phyloP scores from a whole-genome alignment of 352 stramenopile genomes.

The Pythium angustatum region DNA sequence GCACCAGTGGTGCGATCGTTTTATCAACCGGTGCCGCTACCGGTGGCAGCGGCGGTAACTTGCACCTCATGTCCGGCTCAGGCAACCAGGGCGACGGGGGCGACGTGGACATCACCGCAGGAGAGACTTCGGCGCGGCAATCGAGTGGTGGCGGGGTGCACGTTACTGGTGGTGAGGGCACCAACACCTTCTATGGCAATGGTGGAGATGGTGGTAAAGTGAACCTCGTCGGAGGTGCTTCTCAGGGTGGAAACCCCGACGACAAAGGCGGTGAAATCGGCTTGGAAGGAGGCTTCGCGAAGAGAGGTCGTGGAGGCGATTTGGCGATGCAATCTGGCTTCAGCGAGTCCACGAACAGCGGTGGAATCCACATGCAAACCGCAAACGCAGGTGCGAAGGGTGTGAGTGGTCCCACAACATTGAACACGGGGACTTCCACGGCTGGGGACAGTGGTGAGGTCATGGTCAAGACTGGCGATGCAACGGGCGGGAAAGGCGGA shows the following conservation, averaged over 20 bases:
- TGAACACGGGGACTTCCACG: slow-evolving; percentile 63
- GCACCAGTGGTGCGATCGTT: slow-evolving; percentile 54
- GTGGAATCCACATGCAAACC: slow-evolving; percentile 48
- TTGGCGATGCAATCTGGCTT: slow-evolving; percentile 53
- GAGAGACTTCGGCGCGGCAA: slow-evolving; percentile 45
- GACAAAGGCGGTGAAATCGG: slow-evolving; percentile 75
- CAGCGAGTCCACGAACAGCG: slow-evolving; percentile 55
- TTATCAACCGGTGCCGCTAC: slow-evolving; percentile 54
- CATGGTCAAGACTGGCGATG: slow-evolving; percentile 52
- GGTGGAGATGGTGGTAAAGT: slow-evolving; percentile 89
- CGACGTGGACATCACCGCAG: slow-evolving; percentile 68
- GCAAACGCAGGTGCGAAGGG: slow-evolving; percentile 61
- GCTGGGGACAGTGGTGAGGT: slow-evolving; percentile 67
- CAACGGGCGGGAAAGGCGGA: slow-evolving; percentile 55
- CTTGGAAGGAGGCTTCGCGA: slow-evolving; percentile 72
- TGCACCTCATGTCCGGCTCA: slow-evolving; percentile 51
- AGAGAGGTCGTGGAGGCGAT: slow-evolving; percentile 54
- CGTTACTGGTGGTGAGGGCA: slow-evolving; percentile 63
- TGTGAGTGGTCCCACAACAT: slow-evolving; percentile 43
- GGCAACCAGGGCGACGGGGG: slow-evolving; percentile 60
- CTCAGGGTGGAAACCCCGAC: slow-evolving; percentile 59
- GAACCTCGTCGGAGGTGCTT: slow-evolving; percentile 77
- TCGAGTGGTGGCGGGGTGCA: slow-evolving; percentile 50
- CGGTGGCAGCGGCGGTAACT: slow-evolving; percentile 60
- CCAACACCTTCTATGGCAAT: slow-evolving; percentile 60